A percentile compares a stretch with the other conserved stretches of the same genome.
These are phyloP conservation scores for Lumnitzera racemosa DNA, from an alignment of 345 rosid genomes.

Conservation along the genomic window DNA sequence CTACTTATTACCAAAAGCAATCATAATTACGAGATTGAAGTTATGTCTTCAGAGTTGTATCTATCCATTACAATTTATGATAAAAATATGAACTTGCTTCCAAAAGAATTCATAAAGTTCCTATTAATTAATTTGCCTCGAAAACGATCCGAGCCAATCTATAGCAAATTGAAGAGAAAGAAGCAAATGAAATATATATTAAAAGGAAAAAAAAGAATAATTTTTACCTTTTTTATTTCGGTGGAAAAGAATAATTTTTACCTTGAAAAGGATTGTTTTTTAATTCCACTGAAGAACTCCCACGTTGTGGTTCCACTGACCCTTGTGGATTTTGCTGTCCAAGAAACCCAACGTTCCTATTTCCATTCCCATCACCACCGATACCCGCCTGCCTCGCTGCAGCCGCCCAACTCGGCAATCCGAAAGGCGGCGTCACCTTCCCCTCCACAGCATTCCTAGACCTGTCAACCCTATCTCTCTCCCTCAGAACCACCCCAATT, in stretches of 20 bases:
- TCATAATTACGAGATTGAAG: no score
- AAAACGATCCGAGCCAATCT: no score
- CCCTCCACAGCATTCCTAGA: constrained; percentile 1
- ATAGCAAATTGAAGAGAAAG: no score
- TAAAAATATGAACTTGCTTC: neutral
- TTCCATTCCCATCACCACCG: constrained; percentile 23
- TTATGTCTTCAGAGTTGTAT: no score
- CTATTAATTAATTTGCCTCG: neutral
- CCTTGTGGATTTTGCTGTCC: constrained; percentile 33
- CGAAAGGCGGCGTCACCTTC: constrained; percentile 20
- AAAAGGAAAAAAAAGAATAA: no score
- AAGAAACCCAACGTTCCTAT: no score
- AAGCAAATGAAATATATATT: no score
- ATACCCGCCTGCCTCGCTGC: constrained; percentile 13
- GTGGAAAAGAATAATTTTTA: constrained; percentile 1
- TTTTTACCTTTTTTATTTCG: no score
- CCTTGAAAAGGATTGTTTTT: constrained; percentile 53
- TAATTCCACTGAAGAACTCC: constrained; percentile 49
- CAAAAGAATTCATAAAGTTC: neutral
- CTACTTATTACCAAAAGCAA: no score
- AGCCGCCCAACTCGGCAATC: constrained; percentile 27
- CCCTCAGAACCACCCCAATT: constrained; percentile 27
- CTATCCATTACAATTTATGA: no score
- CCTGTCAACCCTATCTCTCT: constrained; percentile 14
- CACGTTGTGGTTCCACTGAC: constrained; percentile 44